Evolutionary conservation across 1,284 basidiomycete species (phyloP), one percentile per base, ranked within the genome.

Genomic region (Afroboletus lepidellus): DNA sequence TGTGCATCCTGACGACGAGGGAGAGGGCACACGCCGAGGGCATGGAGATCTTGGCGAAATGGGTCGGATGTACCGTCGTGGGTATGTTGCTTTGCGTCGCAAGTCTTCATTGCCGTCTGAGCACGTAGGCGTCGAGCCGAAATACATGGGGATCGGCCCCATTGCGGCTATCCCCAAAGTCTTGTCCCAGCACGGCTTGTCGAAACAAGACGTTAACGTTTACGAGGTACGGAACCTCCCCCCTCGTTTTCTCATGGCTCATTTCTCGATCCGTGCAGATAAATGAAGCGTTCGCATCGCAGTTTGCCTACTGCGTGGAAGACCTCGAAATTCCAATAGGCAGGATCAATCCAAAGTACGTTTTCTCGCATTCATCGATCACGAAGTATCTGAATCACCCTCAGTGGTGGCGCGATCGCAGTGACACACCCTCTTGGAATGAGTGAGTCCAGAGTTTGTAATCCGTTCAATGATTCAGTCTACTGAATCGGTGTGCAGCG

Each of bases 21-120:
- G 84, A 81, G 53, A 81, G 84, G 42, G 96, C 96, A 18, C 82
- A 91, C 72, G 82, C 83, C 67, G 86, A 94, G 58, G 92, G 90
- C 29, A 82, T 96, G 75, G 82, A 90, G 27, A 85, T 99, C 60
- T 60, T 98, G 33, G 96, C 84, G 50, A 98, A 98, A 76, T 98
- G 87, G 75, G 84, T 93, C 50, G 82, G 84, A 42, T 86, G 83
- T 54, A 77, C 87, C 13, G 84, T 94, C 41, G 89, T 94, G 53
- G 93, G 94, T 82, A 63, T 54, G 75, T 73, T 52, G 9, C 57
- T 57, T 39, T 34, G 9, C 44, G 21, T 27, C 8, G 16, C 25
- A 24, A 50, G 33, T 51, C 24, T 12, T 25, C 13, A 30, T 45
- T 29, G 43, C 18, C 25, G 16, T 25, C 30, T 51, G 32, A 67